Base-by-base conservation (phyloP, 2,329 filamentous ascomycete genomes). In the Ilyonectria sp. region DNA sequence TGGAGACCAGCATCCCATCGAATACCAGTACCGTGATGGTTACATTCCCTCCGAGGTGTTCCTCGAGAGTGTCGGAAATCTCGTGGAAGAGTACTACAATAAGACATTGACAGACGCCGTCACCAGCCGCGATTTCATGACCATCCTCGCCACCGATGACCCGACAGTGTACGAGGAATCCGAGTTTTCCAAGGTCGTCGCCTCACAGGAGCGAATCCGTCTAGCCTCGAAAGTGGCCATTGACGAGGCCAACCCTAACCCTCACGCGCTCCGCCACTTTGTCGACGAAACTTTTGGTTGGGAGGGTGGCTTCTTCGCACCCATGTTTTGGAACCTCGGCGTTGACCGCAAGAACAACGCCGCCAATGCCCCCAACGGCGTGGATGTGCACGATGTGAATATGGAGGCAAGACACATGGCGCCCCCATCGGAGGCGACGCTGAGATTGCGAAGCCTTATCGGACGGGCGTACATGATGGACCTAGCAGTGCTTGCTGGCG, bases 221-320 rank as follows among this genome's bases (percentile, higher is more conserved):
- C 87, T 97, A 7, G 93, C 93, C 9, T 90, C 89, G 57, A 93
- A 93, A 76, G 79, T 83, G 31, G 80, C 82, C 23, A 79, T 83
- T 40, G 75, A 83, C 74, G 79, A 79, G 70, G 81, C 77, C 65
- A 80, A 79, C 49, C 77, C 80, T 3, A 81, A 89, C 67, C 81
- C 81, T 26, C 81, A 82, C 11, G 82, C 86, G 7, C 89, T 92
- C 77, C 86, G 87, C 71, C 89, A 88, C 73, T 93, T 93, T 77
- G 86, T 93, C 40, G 93, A 94, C 66, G 91, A 94, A 76, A 88
- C 91, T 1, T 90, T 93, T 46, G 94, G 94, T 33, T 97, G 94
- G 94, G 94, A 97, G 78, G 94, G 94, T 19, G 94, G 94, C 1
- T 97, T 97, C 84, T 97, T 92, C 80, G 87, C 88, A 15, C 88